Percentiles rank a stretch among this genome's conserved stretches.
Evolutionary conservation across 2,329 filamentous ascomycete species (phyloP).

Genomic region (Neopestalotiopsis clavispora): DNA sequence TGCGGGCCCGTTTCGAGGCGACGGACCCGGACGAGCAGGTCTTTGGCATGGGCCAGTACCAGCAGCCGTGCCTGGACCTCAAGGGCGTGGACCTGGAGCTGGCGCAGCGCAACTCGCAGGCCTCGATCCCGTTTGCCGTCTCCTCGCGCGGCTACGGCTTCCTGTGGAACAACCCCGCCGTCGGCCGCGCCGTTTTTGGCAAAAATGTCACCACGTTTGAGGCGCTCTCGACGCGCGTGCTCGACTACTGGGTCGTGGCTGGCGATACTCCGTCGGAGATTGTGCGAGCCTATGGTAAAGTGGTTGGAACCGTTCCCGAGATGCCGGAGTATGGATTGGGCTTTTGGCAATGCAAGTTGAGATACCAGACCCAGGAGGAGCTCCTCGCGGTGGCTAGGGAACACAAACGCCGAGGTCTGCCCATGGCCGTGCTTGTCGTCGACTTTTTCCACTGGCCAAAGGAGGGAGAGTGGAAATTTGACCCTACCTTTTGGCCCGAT

Average conservation of each 20-base stretch:
- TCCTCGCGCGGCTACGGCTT: conserved; percentile 66
- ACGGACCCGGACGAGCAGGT: conserved; percentile 63
- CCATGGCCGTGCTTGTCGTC: conserved; percentile 67
- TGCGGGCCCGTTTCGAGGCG: conserved; percentile 64
- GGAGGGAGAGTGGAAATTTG: conserved; percentile 73
- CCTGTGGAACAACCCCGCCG: conserved; percentile 69
- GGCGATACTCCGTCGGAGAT: conserved; percentile 61
- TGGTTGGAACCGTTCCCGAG: conserved; percentile 64
- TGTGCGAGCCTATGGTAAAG: conserved; percentile 58
- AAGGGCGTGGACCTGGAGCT: conserved; percentile 68
- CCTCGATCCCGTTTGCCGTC: conserved; percentile 66
- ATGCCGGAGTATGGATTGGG: conserved; percentile 73
- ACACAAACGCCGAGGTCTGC: conserved; percentile 59
- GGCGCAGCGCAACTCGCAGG: conserved; percentile 70
- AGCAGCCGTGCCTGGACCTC: conserved; percentile 66
- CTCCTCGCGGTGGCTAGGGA: conserved; percentile 64
- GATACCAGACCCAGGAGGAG: conserved; percentile 70
- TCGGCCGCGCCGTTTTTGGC: conserved; percentile 65
- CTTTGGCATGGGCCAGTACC: conserved; percentile 73
- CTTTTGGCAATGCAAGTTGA: conserved; percentile 72
- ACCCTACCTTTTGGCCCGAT: conserved; percentile 67
- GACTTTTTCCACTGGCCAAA: conserved; percentile 72
- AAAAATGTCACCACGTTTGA: conserved; percentile 67
- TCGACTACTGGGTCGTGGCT: conserved; percentile 70
- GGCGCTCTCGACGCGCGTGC: conserved; percentile 57